Conservation (phyloP, 805 yeast genomes). For the Candida gorgasii region DNA sequence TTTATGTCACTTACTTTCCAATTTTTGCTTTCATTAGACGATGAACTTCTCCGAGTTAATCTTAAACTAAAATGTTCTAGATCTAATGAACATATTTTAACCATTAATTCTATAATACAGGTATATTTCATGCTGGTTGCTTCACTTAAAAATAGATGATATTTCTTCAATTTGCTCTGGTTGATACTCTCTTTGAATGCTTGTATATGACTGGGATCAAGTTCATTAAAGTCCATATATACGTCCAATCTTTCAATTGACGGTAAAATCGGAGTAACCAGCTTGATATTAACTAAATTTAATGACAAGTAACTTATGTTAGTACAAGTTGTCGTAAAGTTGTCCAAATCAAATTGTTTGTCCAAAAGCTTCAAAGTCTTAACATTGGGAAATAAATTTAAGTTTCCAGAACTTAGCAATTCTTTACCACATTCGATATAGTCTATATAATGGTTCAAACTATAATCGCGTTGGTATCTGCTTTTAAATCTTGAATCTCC, state of each 20-base stretch:
- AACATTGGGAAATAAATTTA: conserved; percentile 21
- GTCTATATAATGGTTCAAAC: conserved; percentile 21
- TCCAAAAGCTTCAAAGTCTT: conserved; percentile 23
- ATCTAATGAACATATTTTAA: background rate
- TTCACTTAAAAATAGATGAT: conserved; percentile 11
- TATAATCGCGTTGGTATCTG: conserved; percentile 17
- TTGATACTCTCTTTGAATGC: background rate
- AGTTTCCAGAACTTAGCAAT: conserved; percentile 16
- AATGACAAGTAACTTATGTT: conserved; percentile 17
- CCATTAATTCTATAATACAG: conserved; percentile 6
- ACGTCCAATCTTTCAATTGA: conserved; percentile 20
- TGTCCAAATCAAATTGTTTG: conserved; percentile 1
- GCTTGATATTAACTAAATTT: conserved; percentile 16
- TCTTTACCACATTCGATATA: conserved; percentile 26
- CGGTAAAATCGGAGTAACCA: background rate
- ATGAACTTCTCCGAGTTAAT: conserved; percentile 4
- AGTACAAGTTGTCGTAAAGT: background rate
- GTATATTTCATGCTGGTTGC: conserved; percentile 7
- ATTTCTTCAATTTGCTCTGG: conserved; percentile 1
- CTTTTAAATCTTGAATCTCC: conserved; percentile 19
- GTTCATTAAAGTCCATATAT: conserved; percentile 21
- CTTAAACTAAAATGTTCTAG: conserved; percentile 5
- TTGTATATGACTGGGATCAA: conserved; percentile 2
- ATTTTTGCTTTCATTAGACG: background rate
- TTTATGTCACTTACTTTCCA: conserved; percentile 5